Evolutionary conservation across 23 red algal genomes (phyloP).

Genomic region (Gracilaria domingensis): DNA sequence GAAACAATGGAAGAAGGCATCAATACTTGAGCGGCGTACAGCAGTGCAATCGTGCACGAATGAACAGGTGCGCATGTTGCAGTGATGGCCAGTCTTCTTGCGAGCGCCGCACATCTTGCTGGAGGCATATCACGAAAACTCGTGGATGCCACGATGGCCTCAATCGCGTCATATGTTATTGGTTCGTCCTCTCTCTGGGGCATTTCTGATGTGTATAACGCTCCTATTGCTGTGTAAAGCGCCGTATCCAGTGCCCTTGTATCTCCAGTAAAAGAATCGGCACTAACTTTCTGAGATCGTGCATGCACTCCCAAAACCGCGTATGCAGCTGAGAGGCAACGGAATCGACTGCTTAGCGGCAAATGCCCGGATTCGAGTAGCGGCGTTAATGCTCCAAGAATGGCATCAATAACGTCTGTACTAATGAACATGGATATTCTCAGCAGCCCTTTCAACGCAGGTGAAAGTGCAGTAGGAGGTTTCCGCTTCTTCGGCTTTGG

Average conservation of each 20-base stretch:
- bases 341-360: conserved; percentile 49
- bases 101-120: conserved; percentile 40
- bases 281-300: conserved; percentile 47
- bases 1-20: conserved; percentile 53
- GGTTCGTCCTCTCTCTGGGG: conserved; percentile 43
- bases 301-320: conserved; percentile 60
- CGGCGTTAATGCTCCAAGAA: conserved; percentile 51
- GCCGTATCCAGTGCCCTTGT: conserved; percentile 61
- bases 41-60: conserved; percentile 57
- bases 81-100: conserved; percentile 39
- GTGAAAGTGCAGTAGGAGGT: conserved; percentile 57
- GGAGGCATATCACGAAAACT: conserved; percentile 52
- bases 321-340: conserved; percentile 65
- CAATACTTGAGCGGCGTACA: conserved; percentile 42
- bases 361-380: conserved; percentile 44
- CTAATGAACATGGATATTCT: conserved; percentile 63
- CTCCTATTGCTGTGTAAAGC: conserved; percentile 50
- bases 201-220: conserved; percentile 43
- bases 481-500: conserved; percentile 24
- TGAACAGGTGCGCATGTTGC: conserved; percentile 56
- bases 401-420: conserved; percentile 60
- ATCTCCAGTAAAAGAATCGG: conserved; percentile 69
- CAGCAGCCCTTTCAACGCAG: conserved; percentile 45
- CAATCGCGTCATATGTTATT: conserved; percentile 62
- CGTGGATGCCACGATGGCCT: conserved; percentile 33